phyloP scores from a whole-genome alignment of 202 grass and related monocot genomes.

The Panicum virgatum region DNA sequence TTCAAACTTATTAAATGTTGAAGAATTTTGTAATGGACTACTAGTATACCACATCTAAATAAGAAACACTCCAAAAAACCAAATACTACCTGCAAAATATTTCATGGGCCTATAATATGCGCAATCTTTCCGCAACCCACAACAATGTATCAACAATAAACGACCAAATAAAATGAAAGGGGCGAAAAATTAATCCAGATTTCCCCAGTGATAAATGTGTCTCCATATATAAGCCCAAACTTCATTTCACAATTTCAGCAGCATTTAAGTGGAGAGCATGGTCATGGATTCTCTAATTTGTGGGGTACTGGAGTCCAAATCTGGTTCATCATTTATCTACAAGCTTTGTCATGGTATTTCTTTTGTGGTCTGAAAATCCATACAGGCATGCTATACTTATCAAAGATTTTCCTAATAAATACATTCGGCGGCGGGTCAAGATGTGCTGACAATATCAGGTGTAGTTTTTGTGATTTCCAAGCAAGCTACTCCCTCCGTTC shows the following conservation, averaged over 20 bases:
- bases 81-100: not conserved
- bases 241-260: not conserved
- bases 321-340: not conserved
- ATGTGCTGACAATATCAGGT: not conserved
- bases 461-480: not conserved
- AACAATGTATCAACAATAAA: not conserved
- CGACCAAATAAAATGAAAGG: not conserved
- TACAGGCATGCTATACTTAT: not conserved
- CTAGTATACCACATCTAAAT: not conserved
- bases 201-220: not conserved
- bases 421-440: not conserved
- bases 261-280: not conserved
- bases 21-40: not conserved
- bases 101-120: not conserved
- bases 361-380: not conserved
- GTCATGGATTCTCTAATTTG: not conserved
- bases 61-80: not conserved
- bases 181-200: not conserved
- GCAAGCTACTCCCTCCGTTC: too few relatives aligned
- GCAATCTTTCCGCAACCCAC: not conserved
- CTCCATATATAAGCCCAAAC: not conserved
- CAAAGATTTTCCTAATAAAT: not conserved
- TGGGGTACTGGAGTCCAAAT: not conserved
- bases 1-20: not conserved
- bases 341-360: not conserved